A percentile compares a stretch with the other conserved stretches of the same genome.
Evolutionary conservation across 306 rosid species (phyloP).

Genomic region (Corylus americana): DNA sequence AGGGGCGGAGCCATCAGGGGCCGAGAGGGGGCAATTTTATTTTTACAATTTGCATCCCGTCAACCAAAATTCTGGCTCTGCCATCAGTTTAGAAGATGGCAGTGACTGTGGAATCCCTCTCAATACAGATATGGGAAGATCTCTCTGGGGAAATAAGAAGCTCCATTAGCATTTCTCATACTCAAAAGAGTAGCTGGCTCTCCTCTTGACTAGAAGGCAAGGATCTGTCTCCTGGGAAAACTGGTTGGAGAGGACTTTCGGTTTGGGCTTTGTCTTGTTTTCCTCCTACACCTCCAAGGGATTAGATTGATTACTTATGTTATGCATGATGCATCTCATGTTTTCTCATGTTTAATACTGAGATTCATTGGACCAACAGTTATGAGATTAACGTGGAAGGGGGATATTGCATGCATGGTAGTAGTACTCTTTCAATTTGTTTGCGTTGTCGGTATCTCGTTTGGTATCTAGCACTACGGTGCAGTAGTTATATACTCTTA

Average conservation of each 20-base stretch:
- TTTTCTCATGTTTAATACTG: slow-evolving; percentile 5
- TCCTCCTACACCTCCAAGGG: slow-evolving; percentile 12
- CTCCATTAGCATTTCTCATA: not conserved
- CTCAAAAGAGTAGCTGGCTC: not conserved
- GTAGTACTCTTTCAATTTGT: too few relatives aligned
- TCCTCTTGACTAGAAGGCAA: not conserved
- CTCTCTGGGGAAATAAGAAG: slow-evolving; percentile 3
- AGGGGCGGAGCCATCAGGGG: too few relatives aligned
- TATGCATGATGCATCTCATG: not conserved
- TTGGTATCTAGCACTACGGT: too few relatives aligned
- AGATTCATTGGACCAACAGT: too few relatives aligned
- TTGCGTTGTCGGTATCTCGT: too few relatives aligned
- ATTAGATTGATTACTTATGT: not conserved
- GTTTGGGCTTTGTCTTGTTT: not conserved
- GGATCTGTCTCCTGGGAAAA: not conserved
- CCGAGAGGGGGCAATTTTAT: too few relatives aligned
- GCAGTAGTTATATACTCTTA: too few relatives aligned
- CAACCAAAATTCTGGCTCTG: too few relatives aligned
- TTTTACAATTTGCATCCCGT: too few relatives aligned
- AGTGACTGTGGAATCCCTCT: slow-evolving; percentile 12
- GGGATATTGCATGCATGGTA: too few relatives aligned
- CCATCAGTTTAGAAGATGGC: slow-evolving; percentile 15
- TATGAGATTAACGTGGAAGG: too few relatives aligned
- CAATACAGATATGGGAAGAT: not conserved
- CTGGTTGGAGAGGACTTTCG: not conserved